A percentile compares a stretch with the other conserved stretches of the same genome.
Evolutionary conservation across 768 basidiomycete genomes (phyloP).

Genomic region (Auriscalpium orientale): DNA sequence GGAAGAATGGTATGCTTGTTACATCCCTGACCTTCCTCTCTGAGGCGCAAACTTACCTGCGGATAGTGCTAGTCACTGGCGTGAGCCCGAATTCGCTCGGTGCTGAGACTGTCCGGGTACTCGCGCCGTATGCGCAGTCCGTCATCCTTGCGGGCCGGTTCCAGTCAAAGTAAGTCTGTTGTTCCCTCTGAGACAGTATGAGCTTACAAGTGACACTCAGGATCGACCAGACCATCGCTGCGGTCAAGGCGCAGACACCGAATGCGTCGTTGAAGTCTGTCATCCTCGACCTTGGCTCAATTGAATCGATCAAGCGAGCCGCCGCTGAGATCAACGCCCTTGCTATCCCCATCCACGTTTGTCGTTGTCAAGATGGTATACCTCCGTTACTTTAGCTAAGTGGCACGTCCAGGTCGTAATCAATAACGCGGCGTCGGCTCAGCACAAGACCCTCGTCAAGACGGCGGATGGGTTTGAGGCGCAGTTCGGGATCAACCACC

Average conservation of each 20-base stretch:
- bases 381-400: neutral
- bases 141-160: neutral
- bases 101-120: neutral
- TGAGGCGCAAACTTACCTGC: too few species aligned
- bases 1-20: neutral
- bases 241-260: neutral
- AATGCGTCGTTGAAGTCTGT: neutral
- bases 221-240: neutral
- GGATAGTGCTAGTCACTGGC: neutral
- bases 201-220: neutral
- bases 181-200: neutral
- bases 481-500: neutral
- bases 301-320: neutral
- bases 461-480: neutral
- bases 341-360: neutral
- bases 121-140: neutral
- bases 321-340: neutral
- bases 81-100: neutral
- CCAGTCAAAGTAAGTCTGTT: neutral
- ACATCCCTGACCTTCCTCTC: too few species aligned
- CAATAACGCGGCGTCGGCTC: neutral
- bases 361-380: neutral
- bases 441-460: neutral
- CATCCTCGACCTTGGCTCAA: neutral
- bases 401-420: neutral